Evolutionary conservation across 2,329 filamentous ascomycete genomes (phyloP).

Genomic region (Emericellopsis atlantica): DNA sequence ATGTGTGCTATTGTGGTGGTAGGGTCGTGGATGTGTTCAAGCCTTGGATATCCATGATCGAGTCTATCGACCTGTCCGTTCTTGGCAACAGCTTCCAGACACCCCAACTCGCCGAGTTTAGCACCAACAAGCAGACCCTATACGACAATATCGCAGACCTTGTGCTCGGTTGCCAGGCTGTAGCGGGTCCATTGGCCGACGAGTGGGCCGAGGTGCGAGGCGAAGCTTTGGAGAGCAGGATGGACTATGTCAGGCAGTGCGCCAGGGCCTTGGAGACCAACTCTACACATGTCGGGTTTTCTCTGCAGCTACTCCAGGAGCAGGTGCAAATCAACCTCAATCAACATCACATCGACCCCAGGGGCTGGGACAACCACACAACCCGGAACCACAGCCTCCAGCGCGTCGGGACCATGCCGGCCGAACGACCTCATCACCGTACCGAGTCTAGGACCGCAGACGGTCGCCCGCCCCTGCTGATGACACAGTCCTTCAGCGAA

Average conservation of each 20-base stretch:
- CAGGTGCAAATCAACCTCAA: constrained; percentile 51
- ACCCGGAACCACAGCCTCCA: constrained; percentile 36
- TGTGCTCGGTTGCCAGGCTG: constrained; percentile 73
- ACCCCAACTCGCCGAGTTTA: constrained; percentile 77
- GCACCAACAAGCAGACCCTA: constrained; percentile 78
- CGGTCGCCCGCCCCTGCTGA: constrained; percentile 32
- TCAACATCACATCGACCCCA: constrained; percentile 19
- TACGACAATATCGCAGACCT: constrained; percentile 92
- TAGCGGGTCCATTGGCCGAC: constrained; percentile 83
- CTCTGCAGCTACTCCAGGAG: constrained; percentile 76
- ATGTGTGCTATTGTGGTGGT: constrained; percentile 64
- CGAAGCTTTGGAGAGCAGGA: constrained; percentile 74
- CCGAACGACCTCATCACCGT: constrained; percentile 40
- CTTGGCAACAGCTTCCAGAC: constrained; percentile 70
- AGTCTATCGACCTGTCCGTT: constrained; percentile 79
- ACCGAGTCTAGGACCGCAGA: constrained; percentile 38
- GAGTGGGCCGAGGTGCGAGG: constrained; percentile 93
- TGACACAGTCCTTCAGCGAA: constrained; percentile 53
- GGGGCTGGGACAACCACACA: constrained; percentile 30
- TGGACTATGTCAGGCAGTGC: constrained; percentile 68
- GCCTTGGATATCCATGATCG: constrained; percentile 79
- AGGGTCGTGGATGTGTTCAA: constrained; percentile 81
- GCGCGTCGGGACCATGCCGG: constrained; percentile 45
- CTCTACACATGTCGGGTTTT: constrained; percentile 77
- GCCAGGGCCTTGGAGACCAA: constrained; percentile 74